Evolutionary conservation across 257 asterid species (phyloP).

Genomic region (Nicotiana tabacum): DNA sequence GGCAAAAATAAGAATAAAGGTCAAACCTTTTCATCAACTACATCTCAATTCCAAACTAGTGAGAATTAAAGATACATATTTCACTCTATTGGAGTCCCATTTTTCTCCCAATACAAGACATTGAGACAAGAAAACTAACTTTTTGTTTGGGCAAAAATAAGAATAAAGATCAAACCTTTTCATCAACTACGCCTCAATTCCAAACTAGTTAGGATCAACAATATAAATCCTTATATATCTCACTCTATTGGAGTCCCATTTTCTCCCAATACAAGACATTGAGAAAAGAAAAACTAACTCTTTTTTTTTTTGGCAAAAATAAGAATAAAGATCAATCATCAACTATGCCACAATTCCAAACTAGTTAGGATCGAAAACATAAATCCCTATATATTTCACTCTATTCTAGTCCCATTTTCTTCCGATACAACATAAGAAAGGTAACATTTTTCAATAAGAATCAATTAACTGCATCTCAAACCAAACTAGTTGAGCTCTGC

Average conservation of each 20-base stretch:
- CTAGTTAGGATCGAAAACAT: too few species aligned
- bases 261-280: background rate
- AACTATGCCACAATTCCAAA: too few species aligned
- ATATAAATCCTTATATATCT: too few species aligned
- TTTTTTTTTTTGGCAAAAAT: conserved; percentile 27
- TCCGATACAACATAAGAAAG: background rate
- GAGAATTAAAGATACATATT: too few species aligned
- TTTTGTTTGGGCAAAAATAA: background rate
- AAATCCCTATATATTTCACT: too few species aligned
- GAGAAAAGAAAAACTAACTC: background rate
- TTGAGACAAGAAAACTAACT: background rate
- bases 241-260: too few species aligned
- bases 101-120: too few species aligned
- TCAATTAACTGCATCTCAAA: conserved; percentile 7
- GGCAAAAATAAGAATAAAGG: background rate
- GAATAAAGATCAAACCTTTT: conserved; percentile 39
- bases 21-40: conserved; percentile 58
- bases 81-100: too few species aligned
- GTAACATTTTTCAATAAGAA: background rate
- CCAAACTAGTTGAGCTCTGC: background rate
- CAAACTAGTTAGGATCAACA: too few species aligned
- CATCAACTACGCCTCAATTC: conserved; percentile 26
- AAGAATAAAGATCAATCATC: conserved; percentile 25
- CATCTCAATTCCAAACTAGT: too few species aligned
- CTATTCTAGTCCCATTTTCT: background rate